These are phyloP conservation scores for Microascus cirrosus DNA, from an alignment of 2,329 filamentous ascomycete species.

Conservation along the genomic window DNA sequence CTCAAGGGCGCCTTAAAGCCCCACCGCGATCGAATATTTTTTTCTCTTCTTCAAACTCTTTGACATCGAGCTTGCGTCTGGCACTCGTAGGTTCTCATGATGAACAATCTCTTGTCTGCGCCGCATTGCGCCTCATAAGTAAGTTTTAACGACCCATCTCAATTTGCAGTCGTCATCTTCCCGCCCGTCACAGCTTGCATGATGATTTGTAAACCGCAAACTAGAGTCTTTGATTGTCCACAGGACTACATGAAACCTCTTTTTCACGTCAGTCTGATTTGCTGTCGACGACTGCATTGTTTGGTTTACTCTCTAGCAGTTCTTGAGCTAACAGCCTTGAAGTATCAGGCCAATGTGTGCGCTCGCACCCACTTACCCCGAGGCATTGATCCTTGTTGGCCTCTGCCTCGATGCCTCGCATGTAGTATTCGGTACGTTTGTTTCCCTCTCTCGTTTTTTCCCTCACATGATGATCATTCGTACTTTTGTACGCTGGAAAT, in stretches of 20 bases:
- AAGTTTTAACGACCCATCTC: not conserved
- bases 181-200: slow-evolving; percentile 17
- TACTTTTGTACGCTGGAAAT: slow-evolving; percentile 77
- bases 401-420: not conserved
- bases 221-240: slow-evolving; percentile 92
- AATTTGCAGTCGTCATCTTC: not conserved
- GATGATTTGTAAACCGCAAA: slow-evolving; percentile 85
- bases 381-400: not conserved
- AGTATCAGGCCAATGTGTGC: not conserved
- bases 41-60: not conserved
- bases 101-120: not conserved
- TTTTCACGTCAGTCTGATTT: slow-evolving; percentile 89
- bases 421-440: not conserved
- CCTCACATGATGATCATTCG: slow-evolving; percentile 38
- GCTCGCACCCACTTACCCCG: not conserved
- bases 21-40: not conserved
- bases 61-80: not conserved
- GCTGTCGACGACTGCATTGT: slow-evolving; percentile 7
- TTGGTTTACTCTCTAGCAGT: slow-evolving; percentile 1
- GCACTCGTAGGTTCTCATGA: not conserved
- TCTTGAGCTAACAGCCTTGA: not conserved
- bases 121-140: not conserved
- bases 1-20: not conserved
- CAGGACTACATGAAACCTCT: slow-evolving; percentile 62
- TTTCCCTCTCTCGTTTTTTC: not conserved